Base-by-base conservation (phyloP, 2,329 filamentous ascomycete genomes). In the Penicillium expansum region DNA sequence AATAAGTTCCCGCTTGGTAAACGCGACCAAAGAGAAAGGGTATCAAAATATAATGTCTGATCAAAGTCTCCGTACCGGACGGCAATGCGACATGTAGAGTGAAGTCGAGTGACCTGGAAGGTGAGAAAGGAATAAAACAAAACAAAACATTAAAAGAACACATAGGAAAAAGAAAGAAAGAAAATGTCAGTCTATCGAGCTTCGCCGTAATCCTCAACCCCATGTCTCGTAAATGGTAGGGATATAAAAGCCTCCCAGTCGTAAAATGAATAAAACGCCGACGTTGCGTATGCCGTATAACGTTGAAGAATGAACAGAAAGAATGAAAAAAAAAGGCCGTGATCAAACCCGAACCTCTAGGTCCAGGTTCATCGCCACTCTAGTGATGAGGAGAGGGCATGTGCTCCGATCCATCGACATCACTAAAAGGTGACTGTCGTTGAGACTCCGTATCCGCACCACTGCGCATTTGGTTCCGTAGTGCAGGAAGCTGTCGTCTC, bases 401-500 rank as follows among this genome's bases (percentile, higher is more conserved):
- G 13, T 68, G 65, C 27, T 69, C 69, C 27, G 69, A 65, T 37
- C 53, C 48, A 47, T 74, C 72, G 43, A 70, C 58, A 48, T 74
- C 72, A 58, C 72, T 74, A 24, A 72, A 69, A 3, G 71, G 71
- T 27, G 72, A 74, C 32, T 73, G 70, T 45, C 70, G 62, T 39
- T 68, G 67, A 35, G 66, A 60, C 38, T 73, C 70, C 14, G 63
- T 48, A 41, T 71, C 71, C 14, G 63, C 67, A 22, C 69, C 71
- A 37, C 64, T 71, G n/a, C 74, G 73, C 62, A 73, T 73, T 59
- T 77, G 75, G 50, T 76, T 77, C 38, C 76, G 74, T n/a, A 79
- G 64, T 16, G 76, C 75, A 22, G 79, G 78, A 5, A 80, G 67
- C 55, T 80, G 78, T 47, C 79, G 73, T 42, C 79, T 71, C 59